phyloP scores from a whole-genome alignment of 1,139 yeast species.

The Nakaseomyces kungkrabaensis region DNA sequence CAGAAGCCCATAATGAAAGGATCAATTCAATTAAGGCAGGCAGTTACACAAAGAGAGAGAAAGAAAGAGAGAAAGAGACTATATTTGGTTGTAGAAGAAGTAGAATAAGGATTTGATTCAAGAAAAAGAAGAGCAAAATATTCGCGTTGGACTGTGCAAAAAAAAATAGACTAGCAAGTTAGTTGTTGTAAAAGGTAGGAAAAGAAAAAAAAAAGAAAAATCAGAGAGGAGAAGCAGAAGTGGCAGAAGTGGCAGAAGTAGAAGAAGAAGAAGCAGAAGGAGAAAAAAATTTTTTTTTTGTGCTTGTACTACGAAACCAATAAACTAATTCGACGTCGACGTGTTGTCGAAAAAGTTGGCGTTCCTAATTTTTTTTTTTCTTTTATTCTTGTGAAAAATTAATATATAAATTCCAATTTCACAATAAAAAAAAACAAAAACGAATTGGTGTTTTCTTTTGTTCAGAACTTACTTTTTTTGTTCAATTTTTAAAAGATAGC shows the following conservation, averaged over 20 bases:
- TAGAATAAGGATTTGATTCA: too few relatives aligned
- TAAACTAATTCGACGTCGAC: not conserved
- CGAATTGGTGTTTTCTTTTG: not conserved
- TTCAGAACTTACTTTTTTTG: not conserved
- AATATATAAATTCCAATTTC: not conserved
- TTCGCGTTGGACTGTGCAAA: too few relatives aligned
- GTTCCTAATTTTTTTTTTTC: not conserved
- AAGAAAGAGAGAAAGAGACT: too few relatives aligned
- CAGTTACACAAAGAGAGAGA: too few relatives aligned
- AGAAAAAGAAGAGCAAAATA: too few relatives aligned
- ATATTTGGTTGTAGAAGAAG: too few relatives aligned
- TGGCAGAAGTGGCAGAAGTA: not conserved
- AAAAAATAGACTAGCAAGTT: not conserved
- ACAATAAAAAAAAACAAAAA: not conserved
- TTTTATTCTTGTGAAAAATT: not conserved
- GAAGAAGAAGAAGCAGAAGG: not conserved
- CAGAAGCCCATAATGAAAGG: too few relatives aligned
- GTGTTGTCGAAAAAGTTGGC: not conserved
- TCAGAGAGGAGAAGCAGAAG: too few relatives aligned
- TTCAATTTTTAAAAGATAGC: not conserved
- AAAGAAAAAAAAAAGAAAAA: too few relatives aligned
- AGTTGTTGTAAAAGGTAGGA: too few relatives aligned
- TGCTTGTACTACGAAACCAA: too few relatives aligned
- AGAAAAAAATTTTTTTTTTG: not conserved
- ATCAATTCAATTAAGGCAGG: too few relatives aligned